Percentiles rank a stretch among this genome's conserved stretches.
Evolutionary conservation across 2,329 filamentous ascomycete genomes (phyloP).

Genomic region (Fusarium globosum): DNA sequence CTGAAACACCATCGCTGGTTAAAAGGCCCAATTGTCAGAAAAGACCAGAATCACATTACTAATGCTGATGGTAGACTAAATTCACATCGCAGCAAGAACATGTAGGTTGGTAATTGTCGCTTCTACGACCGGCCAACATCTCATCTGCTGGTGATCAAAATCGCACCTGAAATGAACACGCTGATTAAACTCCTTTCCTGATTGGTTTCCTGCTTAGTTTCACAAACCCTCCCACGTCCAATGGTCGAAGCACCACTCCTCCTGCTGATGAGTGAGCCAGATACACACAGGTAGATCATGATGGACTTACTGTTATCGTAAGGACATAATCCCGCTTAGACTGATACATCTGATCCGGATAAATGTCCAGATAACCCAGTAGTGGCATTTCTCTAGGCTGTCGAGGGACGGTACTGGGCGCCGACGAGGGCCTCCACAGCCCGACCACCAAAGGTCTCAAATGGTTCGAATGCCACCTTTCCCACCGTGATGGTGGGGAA

Average conservation of each 20-base stretch:
- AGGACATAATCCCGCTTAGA: background rate
- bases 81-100: background rate
- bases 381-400: rapidly evolving
- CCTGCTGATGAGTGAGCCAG: background rate
- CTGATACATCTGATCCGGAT: background rate
- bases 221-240: background rate
- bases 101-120: background rate
- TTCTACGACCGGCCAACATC: no score
- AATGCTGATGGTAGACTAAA: background rate
- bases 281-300: background rate
- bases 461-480: background rate
- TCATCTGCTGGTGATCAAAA: rapidly evolving
- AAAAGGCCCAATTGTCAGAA: background rate
- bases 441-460: background rate
- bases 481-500: background rate
- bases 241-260: background rate
- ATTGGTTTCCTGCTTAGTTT: background rate
- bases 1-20: background rate
- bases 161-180: no score
- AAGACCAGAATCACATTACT: rapidly evolving
- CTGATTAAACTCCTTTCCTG: background rate
- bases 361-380: no score
- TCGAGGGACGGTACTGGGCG: background rate
- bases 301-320: background rate
- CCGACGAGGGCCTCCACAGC: background rate